phyloP scores from a whole-genome alignment of 2,329 filamentous ascomycete species.

The Aspergillus terreus region DNA sequence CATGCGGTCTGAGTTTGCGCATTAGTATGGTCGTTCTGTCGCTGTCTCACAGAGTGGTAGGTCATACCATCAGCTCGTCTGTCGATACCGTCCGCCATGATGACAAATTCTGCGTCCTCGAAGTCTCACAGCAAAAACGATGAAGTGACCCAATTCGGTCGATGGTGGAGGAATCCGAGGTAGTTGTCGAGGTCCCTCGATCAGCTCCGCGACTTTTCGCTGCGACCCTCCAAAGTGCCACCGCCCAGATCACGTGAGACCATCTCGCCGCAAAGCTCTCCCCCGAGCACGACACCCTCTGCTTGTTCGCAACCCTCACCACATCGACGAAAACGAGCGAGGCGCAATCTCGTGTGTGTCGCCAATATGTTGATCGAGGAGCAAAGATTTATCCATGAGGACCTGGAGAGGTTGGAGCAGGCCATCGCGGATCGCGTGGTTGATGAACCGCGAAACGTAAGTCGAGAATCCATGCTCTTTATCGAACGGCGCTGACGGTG shows the following conservation, averaged over 20 bases:
- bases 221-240: constrained; percentile 11
- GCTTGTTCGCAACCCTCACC: background rate
- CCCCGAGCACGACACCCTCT: constrained; percentile 10
- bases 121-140: constrained; percentile 2
- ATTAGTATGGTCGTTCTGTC: constrained; percentile 21
- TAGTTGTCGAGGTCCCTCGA: background rate
- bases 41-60: background rate
- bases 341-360: constrained; percentile 1
- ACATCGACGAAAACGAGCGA: background rate
- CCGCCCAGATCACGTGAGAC: constrained; percentile 22
- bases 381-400: constrained; percentile 90
- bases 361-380: constrained; percentile 78
- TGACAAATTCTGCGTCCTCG: constrained; percentile 31
- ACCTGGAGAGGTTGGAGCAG: constrained; percentile 92
- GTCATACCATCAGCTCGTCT: constrained; percentile 70
- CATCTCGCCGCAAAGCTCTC: constrained; percentile 23
- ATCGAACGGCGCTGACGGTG: constrained; percentile 15
- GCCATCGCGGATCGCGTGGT: constrained; percentile 83
- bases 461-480: constrained; percentile 28
- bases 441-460: constrained; percentile 83
- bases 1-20: constrained; percentile 67
- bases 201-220: constrained; percentile 22
- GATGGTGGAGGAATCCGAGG: constrained; percentile 2
- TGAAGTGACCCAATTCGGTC: constrained; percentile 9
- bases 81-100: constrained; percentile 90